Conservation (phyloP, 1,284 basidiomycete species). For the Moesziomyces antarcticus region DNA sequence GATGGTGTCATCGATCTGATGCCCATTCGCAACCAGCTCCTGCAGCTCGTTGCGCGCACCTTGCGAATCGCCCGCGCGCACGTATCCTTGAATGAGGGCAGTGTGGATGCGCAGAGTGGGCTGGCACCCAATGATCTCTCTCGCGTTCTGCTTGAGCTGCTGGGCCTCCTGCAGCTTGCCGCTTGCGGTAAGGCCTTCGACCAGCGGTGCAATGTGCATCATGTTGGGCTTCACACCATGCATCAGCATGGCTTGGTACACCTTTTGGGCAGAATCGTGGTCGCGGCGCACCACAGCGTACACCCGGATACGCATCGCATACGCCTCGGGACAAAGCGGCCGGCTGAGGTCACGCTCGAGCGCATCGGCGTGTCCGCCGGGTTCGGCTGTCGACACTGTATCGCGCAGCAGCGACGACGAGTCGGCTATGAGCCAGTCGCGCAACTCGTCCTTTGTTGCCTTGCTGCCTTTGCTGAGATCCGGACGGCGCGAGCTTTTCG, state of each 20-base stretch:
- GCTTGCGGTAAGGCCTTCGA: conserved; percentile 38
- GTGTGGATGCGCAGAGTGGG: conserved; percentile 49
- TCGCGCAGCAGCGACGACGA: conserved; percentile 14
- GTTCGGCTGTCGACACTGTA: background rate
- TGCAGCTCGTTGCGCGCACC: conserved; percentile 26
- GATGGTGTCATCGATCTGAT: conserved; percentile 33
- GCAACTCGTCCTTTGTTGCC: conserved; percentile 23
- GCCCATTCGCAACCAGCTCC: conserved; percentile 27
- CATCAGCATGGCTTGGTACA: conserved; percentile 45
- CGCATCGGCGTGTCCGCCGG: background rate
- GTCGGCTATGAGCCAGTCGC: conserved; percentile 35
- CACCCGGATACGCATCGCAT: conserved; percentile 50
- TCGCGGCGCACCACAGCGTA: conserved; percentile 46
- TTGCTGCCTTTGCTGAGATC: background rate
- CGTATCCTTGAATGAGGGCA: conserved; percentile 41
- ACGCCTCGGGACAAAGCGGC: conserved; percentile 28
- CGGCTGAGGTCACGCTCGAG: conserved; percentile 13
- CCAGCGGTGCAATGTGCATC: conserved; percentile 49
- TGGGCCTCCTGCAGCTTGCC: conserved; percentile 39
- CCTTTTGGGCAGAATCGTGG: conserved; percentile 33
- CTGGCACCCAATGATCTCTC: conserved; percentile 12
- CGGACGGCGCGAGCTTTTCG: background rate
- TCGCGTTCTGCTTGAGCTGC: conserved; percentile 35
- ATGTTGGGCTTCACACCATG: conserved; percentile 36
- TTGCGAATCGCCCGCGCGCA: conserved; percentile 14